phyloP scores from a whole-genome alignment of 257 asterid species.

The Gentiana macrophylla region DNA sequence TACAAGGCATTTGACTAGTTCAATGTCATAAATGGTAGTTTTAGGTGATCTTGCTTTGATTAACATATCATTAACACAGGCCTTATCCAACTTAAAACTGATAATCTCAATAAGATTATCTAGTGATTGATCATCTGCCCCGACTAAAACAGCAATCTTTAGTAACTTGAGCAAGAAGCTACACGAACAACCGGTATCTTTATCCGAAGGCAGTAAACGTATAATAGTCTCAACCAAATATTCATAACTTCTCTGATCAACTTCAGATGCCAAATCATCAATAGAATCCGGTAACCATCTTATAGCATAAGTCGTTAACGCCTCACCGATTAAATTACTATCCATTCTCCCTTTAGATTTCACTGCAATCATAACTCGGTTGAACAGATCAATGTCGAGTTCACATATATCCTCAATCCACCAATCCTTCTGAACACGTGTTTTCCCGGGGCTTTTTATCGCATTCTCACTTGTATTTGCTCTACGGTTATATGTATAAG shows the following conservation, averaged over 20 bases:
- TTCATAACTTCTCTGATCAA: slow-evolving; percentile 46
- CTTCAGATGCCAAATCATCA: slow-evolving; percentile 63
- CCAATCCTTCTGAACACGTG: slow-evolving; percentile 77
- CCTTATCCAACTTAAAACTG: slow-evolving; percentile 67
- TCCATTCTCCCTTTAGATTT: slow-evolving; percentile 78
- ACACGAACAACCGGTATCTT: slow-evolving; percentile 51
- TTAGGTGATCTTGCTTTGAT: slow-evolving; percentile 68
- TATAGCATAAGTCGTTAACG: slow-evolving; percentile 61
- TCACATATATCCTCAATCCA: slow-evolving; percentile 92
- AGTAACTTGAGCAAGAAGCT: slow-evolving; percentile 71
- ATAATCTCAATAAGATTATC: slow-evolving; percentile 48
- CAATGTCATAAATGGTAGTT: slow-evolving; percentile 50
- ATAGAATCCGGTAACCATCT: slow-evolving; percentile 83
- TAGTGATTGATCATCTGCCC: slow-evolving; percentile 47
- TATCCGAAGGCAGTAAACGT: slow-evolving; percentile 64
- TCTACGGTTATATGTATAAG: slow-evolving; percentile 66
- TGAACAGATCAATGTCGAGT: slow-evolving; percentile 65
- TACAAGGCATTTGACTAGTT: slow-evolving; percentile 57
- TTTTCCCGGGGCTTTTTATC: slow-evolving; percentile 26
- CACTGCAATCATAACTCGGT: slow-evolving; percentile 66
- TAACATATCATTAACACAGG: slow-evolving; percentile 53
- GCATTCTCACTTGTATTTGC: slow-evolving; percentile 29
- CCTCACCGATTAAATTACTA: slow-evolving; percentile 63
- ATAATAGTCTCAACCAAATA: slow-evolving; percentile 73
- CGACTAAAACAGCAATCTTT: slow-evolving; percentile 61